These are phyloP conservation scores for Lecanicillium sp. DNA, from an alignment of 2,329 filamentous ascomycete genomes.

Conservation along the genomic window DNA sequence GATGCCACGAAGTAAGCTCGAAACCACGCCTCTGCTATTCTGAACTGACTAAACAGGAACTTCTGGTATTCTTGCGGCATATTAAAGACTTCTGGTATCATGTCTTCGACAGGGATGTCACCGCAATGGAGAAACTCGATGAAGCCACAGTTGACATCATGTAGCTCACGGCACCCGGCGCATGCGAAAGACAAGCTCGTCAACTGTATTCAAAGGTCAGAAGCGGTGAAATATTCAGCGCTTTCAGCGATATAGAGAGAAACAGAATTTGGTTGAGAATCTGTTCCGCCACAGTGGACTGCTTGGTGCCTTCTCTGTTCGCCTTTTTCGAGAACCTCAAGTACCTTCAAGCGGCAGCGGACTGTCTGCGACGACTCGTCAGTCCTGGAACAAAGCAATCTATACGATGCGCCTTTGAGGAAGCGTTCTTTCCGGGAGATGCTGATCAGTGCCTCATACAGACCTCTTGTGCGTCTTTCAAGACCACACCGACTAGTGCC, in stretches of 20 bases:
- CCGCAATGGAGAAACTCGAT: conserved; percentile 20
- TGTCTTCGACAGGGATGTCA: conserved; percentile 18
- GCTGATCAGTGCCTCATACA: conserved; percentile 6
- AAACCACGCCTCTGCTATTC: conserved; percentile 7
- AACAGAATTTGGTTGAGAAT: conserved; percentile 20
- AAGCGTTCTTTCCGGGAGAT: conserved; percentile 1
- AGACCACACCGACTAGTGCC: neutral
- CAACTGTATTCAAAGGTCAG: conserved; percentile 18
- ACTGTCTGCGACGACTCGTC: conserved; percentile 9
- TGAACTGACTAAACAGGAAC: conserved; percentile 16
- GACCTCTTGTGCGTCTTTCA: conserved; percentile 3
- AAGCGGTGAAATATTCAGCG: conserved; percentile 21
- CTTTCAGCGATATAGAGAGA: conserved; percentile 20
- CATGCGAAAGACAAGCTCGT: conserved; percentile 16
- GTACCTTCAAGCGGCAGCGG: conserved; percentile 18
- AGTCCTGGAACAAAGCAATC: conserved; percentile 1
- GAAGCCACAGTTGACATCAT: conserved; percentile 21
- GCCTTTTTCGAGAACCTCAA: conserved; percentile 28
- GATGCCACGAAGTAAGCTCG: conserved; percentile 19
- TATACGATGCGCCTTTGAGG: conserved; percentile 5
- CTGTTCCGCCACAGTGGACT: conserved; percentile 12
- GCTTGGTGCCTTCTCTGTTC: conserved; percentile 24
- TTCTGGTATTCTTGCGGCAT: conserved; percentile 21
- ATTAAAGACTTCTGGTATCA: conserved; percentile 22
- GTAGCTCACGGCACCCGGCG: conserved; percentile 21